A percentile compares a stretch with the other conserved stretches of the same genome.
phyloP scores from a whole-genome alignment of 1,139 yeast genomes.

The Debaryomyces sp. region DNA sequence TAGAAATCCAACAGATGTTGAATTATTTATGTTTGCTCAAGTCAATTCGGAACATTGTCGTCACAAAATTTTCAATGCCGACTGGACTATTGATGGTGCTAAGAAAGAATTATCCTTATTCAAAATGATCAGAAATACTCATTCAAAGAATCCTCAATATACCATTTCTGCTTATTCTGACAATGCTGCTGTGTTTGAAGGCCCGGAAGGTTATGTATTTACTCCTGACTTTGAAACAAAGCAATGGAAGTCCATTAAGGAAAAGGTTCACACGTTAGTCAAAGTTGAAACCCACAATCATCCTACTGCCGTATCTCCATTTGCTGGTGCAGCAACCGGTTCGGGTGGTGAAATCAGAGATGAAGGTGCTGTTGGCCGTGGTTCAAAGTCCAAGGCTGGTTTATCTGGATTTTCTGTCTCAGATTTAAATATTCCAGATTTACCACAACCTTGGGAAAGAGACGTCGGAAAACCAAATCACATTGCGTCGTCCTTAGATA shows the following conservation, averaged over 20 bases:
- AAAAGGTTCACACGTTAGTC: slow-evolving; percentile 83
- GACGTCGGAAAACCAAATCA: slow-evolving; percentile 87
- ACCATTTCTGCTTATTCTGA: slow-evolving; percentile 96
- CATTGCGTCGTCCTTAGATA: slow-evolving; percentile 89
- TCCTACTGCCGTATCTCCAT: slow-evolving; percentile 99
- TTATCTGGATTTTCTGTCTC: slow-evolving; percentile 91
- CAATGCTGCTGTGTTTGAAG: slow-evolving; percentile 95
- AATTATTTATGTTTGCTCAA: slow-evolving; percentile 98
- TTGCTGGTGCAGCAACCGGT: slow-evolving; percentile 99
- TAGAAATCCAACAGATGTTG: slow-evolving; percentile 97
- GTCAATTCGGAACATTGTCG: slow-evolving; percentile 99
- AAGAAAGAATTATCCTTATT: slow-evolving; percentile 76
- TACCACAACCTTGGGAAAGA: slow-evolving; percentile 93
- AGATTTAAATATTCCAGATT: slow-evolving; percentile 83
- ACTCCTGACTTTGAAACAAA: slow-evolving; percentile 77
- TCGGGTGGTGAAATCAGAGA: slow-evolving; percentile 99
- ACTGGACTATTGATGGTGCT: slow-evolving; percentile 92
- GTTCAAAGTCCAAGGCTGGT: slow-evolving; percentile 97
- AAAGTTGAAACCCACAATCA: slow-evolving; percentile 99
- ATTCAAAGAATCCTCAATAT: slow-evolving; percentile 72
- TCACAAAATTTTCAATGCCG: slow-evolving; percentile 98
- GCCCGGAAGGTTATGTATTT: slow-evolving; percentile 71
- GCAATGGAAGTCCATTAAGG: slow-evolving; percentile 74
- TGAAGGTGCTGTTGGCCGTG: slow-evolving; percentile 99
- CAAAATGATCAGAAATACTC: slow-evolving; percentile 96